Base-by-base conservation (phyloP, 371 early-diverging fungal genomes). In the Haplosporangium sp. region DNA sequence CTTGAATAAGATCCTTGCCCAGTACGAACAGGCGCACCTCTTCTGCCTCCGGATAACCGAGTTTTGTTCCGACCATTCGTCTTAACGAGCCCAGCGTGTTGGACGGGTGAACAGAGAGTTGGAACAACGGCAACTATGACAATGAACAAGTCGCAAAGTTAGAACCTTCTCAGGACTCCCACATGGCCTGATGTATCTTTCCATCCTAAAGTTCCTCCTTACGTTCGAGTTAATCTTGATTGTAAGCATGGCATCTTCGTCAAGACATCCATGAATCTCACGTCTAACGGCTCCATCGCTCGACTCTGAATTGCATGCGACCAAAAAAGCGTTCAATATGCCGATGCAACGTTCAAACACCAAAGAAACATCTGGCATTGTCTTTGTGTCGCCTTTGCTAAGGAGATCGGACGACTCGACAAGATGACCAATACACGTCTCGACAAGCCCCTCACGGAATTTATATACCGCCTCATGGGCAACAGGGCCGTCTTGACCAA, bases 381-480 rank as follows among this genome's bases (percentile, higher is more conserved):
- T 61, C 64, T 55, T 59, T 1, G 29, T 20, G 29, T 57, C 59
- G 37, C 50, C 58, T 21, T 61, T 53, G 29, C 65, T 55, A 36
- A 72, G 37, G 2, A 37, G 38, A 57, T 75, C 73, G 0, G 83
- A 83, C 36, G 82, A 74, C 10, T 62, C 48, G 21, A 80, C 80
- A 10, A 83, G 63, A 60, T 83, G 73, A 6, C 47, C 63, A 7
- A 83, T 70, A 47, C 83, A 83, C 16, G 79, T 82, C 51, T 74
- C 76, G 10, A 83, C 80, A 40, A 83, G 65, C 10, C 67, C 72
- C 42, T 82, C 79, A 8, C 83, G 83, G 62, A 81, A 77, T 18
- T 66, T 42, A 18, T 67, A 65, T 7, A 73, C 61, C 1, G 48
- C 64, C 20, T 55, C 67, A 9, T 18, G 48, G 14, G 54, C 23